Evolutionary conservation across 352 stramenopile species (phyloP), one percentile per base, ranked within the genome.

Genomic region (Elongisporangium prolatum): DNA sequence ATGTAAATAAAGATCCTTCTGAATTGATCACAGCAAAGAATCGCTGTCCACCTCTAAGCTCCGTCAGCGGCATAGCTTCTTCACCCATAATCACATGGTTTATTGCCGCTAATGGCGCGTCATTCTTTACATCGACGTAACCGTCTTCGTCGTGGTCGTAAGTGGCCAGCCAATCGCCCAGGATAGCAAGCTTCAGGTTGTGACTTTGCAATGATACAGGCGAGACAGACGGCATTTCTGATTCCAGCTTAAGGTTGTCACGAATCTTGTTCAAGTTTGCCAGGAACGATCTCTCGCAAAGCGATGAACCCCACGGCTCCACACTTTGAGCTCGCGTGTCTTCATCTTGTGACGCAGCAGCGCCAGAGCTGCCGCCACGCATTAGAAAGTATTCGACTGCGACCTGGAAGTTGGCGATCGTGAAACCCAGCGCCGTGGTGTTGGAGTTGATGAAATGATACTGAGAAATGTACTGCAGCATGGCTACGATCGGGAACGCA

Each of bases 381-480:
- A 87, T 65, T 17, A 90, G 40, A n/a, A 91, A 89, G 62, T 80
- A 91, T 57, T 91, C 78, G 25, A 89, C 54, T 8, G 80, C 84
- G 25, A 93, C 82, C 66, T 91, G 80, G 49, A 91, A 93, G 38
- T 86, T 93, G 9, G 81, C 84, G 21, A 91, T 73, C 48, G 80
- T 89, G 58, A 89, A 93, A 21, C 84, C 84, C 16, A 93, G 56
- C 14, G 80, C 81, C 10, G 84, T 89, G 8, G 80, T 88, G 58
- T 87, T 90, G 10, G 81, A 90, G 64, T 91, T 90, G 68, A 93
- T 88, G 55, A 93, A 91, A 49, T 91, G 84, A 55, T 88, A 93
- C 40, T 89, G 67, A 1, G 74, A 71, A 16, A 91, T 87, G 68
- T 91, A 93, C 66, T 72, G 68, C 20, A 93, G 63, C 52, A 88